These are phyloP conservation scores for Carex pumila DNA, from an alignment of 176 grass and related monocot species.

Conservation along the genomic window DNA sequence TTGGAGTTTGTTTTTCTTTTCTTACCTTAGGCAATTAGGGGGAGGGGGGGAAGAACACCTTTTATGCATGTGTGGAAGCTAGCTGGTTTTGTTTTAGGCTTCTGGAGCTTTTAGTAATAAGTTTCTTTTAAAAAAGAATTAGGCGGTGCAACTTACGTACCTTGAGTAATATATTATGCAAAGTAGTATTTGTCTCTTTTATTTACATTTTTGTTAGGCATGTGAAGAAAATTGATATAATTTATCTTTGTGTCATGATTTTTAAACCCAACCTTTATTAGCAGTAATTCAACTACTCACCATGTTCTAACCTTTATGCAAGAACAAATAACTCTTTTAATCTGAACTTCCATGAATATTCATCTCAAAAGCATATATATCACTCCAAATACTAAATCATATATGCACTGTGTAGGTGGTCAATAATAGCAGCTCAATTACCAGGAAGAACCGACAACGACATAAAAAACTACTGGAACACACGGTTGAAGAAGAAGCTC, in stretches of 20 bases:
- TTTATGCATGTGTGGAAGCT: background rate
- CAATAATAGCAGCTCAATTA: constrained; percentile 94
- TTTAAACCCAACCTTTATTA: background rate
- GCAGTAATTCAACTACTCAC: background rate
- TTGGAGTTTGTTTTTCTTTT: background rate
- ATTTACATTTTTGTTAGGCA: background rate
- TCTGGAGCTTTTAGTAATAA: background rate
- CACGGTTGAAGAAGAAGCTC: constrained; percentile 95
- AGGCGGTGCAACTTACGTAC: background rate
- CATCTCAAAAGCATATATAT: background rate
- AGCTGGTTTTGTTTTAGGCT: background rate
- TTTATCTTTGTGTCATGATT: background rate
- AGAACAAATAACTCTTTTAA: background rate
- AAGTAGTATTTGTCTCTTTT: background rate
- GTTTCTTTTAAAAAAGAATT: background rate
- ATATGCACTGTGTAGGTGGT: constrained; percentile 57
- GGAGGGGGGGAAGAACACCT: no score
- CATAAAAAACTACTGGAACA: constrained; percentile 99
- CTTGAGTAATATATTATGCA: background rate
- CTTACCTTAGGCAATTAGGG: background rate
- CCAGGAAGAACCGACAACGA: constrained; percentile 94
- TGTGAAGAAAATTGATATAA: background rate
- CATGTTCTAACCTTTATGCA: no score
- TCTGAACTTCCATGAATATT: background rate
- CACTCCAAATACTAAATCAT: background rate